Base-by-base conservation (phyloP, 1,284 basidiomycete genomes). In the Ustilago loliicola region DNA sequence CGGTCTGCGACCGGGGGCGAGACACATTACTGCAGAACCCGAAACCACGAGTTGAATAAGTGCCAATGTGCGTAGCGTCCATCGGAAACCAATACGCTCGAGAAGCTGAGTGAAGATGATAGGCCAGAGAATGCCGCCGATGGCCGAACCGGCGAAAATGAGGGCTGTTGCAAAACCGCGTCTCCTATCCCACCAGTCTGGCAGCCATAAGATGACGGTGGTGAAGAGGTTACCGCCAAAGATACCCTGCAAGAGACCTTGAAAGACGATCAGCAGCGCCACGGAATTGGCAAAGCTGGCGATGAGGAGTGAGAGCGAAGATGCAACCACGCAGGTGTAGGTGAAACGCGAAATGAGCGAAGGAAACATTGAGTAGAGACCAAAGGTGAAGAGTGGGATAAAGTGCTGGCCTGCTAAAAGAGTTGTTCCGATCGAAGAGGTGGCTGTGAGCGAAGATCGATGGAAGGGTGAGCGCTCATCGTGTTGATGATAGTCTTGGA, bases 401-500 rank as follows among this genome's bases (percentile, higher is more conserved):
- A 81, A 77, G 45, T 80, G 77, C 56, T 72, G 80, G 0, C 68
- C 70, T n/a, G 68, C 81, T 11, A 82, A 52, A 3, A 81, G 63
- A 0, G 75, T 54, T 2, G 81, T 82, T 9, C 81, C 81, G 52
- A 83, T 72, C 8, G 75, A 72, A 0, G 80, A 82, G 21, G 51
- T 66, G 21, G 72, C 64, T 3, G 76, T 78, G 59, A 74, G 59
- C 8, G 69, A 70, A 23, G 66, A 38, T 2, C 53, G 51, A 57
- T 82, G 75, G 55, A 82, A 72, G n/a, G 79, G 74, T 27, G 80
- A 82, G 32, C 25, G 32, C 0, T 70, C 61, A 27, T 81, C 45
- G 45, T 78, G 72, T 50, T 72, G 51, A 61, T 84, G 84, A 50
- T 83, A 86, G 36, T 82, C 78, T 54, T 85, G 83, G 57, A 80